phyloP scores from a whole-genome alignment of 805 yeast genomes.

The Myxozyma vanderwaltii region DNA sequence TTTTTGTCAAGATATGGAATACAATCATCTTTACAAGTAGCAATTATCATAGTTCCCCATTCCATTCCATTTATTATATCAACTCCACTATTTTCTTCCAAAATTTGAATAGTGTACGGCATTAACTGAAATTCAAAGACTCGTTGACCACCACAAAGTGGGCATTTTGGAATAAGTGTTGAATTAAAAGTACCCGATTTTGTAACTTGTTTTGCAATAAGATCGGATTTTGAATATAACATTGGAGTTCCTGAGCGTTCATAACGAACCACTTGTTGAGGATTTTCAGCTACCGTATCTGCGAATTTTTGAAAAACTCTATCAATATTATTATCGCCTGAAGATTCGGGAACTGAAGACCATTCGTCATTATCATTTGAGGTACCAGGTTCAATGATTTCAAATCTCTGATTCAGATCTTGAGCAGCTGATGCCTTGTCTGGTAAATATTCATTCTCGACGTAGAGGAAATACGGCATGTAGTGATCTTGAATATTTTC shows the following conservation, averaged over 20 bases:
- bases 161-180: constrained; percentile 60
- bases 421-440: constrained; percentile 8
- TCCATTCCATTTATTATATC: constrained; percentile 79
- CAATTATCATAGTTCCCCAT: constrained; percentile 92
- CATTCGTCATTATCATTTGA: constrained; percentile 26
- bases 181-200: constrained; percentile 19
- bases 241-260: constrained; percentile 79
- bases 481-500: constrained; percentile 15
- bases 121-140: constrained; percentile 85
- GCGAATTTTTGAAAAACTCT: constrained; percentile 77
- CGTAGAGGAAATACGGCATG: constrained; percentile 30
- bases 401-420: constrained; percentile 13
- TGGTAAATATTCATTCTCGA: constrained; percentile 34
- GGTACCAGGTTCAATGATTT: constrained; percentile 16
- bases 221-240: constrained; percentile 66
- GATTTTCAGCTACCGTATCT: constrained; percentile 74
- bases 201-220: constrained; percentile 50
- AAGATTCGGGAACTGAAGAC: constrained; percentile 33
- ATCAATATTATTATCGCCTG: constrained; percentile 54
- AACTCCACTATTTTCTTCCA: constrained; percentile 57
- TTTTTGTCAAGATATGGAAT: constrained; percentile 59
- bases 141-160: constrained; percentile 53
- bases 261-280: constrained; percentile 83
- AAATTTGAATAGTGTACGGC: constrained; percentile 88
- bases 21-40: constrained; percentile 71